A percentile compares a stretch with the other conserved stretches of the same genome.
Conservation (phyloP, 441 rosid species). For the Pelargonium cotyledonis region DNA sequence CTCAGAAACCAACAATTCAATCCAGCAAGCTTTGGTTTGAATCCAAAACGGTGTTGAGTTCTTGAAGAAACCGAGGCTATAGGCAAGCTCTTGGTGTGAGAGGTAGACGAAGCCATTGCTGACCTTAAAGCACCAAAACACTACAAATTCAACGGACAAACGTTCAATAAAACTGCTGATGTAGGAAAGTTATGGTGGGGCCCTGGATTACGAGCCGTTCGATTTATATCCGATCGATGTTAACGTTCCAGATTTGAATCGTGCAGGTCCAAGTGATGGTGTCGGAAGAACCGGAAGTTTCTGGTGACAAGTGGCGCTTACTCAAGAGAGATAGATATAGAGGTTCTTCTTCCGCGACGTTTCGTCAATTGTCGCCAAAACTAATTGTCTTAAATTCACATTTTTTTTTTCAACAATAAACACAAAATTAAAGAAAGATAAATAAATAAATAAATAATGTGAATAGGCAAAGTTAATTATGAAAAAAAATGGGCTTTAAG, state of each 20-base stretch:
- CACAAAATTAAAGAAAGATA: too few relatives aligned
- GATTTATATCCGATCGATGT: neutral
- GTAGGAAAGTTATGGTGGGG: neutral
- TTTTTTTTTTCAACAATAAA: too few relatives aligned
- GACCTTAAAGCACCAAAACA: neutral
- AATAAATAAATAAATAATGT: too few relatives aligned
- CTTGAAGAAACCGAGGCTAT: slow-evolving; percentile 17
- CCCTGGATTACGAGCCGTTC: neutral
- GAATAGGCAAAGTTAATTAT: too few relatives aligned
- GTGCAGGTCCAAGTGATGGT: neutral
- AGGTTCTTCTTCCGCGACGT: neutral
- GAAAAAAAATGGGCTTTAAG: too few relatives aligned
- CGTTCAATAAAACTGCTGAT: neutral
- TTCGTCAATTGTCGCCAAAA: too few relatives aligned
- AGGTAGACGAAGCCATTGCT: slow-evolving; percentile 20
- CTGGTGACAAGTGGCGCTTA: neutral
- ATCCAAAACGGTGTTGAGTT: slow-evolving; percentile 12
- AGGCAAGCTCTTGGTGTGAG: slow-evolving; percentile 19
- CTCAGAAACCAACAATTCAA: slow-evolving; percentile 20
- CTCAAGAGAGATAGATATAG: neutral
- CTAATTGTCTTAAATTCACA: too few relatives aligned
- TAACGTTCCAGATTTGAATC: neutral
- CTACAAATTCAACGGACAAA: neutral
- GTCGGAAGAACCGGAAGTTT: neutral
- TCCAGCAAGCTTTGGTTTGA: slow-evolving; percentile 17